phyloP scores from a whole-genome alignment of 2,329 filamentous ascomycete species.

The Cladorrhinum sp. region DNA sequence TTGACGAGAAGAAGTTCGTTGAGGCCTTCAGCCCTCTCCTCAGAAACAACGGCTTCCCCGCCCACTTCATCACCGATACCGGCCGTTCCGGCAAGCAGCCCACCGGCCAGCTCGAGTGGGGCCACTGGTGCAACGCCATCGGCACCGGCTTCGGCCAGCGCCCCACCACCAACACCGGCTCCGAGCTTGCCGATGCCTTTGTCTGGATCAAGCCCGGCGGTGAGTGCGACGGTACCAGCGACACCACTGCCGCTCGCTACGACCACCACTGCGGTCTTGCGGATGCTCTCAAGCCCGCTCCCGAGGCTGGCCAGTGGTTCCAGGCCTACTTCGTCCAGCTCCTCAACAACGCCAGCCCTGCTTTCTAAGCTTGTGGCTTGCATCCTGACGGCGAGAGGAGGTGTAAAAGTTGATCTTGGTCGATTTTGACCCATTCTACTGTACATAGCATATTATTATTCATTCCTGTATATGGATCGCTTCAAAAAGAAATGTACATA shows the following conservation, averaged over 20 bases:
- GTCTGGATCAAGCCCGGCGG: slow-evolving; percentile 70
- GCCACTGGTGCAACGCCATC: slow-evolving; percentile 64
- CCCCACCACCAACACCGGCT: slow-evolving; percentile 60
- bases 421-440: background rate
- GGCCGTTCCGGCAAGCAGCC: slow-evolving; percentile 57
- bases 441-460: background rate
- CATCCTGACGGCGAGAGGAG: background rate
- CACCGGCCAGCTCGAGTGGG: slow-evolving; percentile 59
- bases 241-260: slow-evolving; percentile 48
- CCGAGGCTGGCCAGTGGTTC: slow-evolving; percentile 43
- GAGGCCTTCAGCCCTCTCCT: slow-evolving; percentile 64
- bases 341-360: slow-evolving; percentile 40
- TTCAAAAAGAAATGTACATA: background rate
- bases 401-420: background rate
- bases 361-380: slow-evolving; percentile 21
- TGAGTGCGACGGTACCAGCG: slow-evolving; percentile 51
- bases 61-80: slow-evolving; percentile 49
- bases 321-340: slow-evolving; percentile 45
- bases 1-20: slow-evolving; percentile 56
- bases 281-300: slow-evolving; percentile 53
- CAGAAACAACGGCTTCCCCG: slow-evolving; percentile 42
- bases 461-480: background rate
- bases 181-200: slow-evolving; percentile 59
- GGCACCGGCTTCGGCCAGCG: slow-evolving; percentile 63
- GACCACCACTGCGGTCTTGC: slow-evolving; percentile 51